Base-by-base conservation (phyloP, 176 grass and related monocot genomes). In the Triticum turgidum region DNA sequence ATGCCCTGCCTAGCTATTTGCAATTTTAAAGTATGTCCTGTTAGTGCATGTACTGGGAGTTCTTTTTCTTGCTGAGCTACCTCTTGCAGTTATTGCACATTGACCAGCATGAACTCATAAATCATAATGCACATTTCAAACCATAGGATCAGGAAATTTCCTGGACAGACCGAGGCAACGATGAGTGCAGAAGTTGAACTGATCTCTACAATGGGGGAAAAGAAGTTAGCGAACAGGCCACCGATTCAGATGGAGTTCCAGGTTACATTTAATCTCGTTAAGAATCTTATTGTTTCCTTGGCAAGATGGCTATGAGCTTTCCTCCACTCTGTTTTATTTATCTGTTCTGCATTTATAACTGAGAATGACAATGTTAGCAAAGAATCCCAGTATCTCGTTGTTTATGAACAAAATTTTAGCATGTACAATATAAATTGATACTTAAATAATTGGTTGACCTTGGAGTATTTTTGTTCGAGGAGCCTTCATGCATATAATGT, bases 221-320 rank as follows among this genome's bases (percentile, higher is more conserved):
- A 99, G 92, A 99, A 99, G 86, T 88, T 92, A 20, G 93, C 89
- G 82, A 99, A 95, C 32, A 93, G 92, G 33, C 94, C 97, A 76
- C 97, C 97, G 9, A 99, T 99, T 87, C 94, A 99, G 78, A 99
- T 99, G 97, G 97, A 99, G 89, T 99, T 99, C 73, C 97, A 96
- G 97, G 97, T 99, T 86, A 85, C 35, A 67, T 27, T 76, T 65
- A 21, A 84, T 18, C 51, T 78, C 21, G 17, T 69, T 59, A 79
- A 83, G 24, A 69, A 17, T 14, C n/a, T 3, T 69, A 35, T 59
- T 38, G 49, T 76, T 82, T 39, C 5, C 56, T 24, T 71, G 25
- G 6, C 69, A 30, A 39, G 32, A 64, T 77, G 29, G 44, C 71
- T 65, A 30, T 52, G 27, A 65, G 34, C 11, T 67, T 75, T 62